These are phyloP conservation scores for Boechera retrofracta DNA, from an alignment of 345 rosid genomes.

Conservation along the genomic window DNA sequence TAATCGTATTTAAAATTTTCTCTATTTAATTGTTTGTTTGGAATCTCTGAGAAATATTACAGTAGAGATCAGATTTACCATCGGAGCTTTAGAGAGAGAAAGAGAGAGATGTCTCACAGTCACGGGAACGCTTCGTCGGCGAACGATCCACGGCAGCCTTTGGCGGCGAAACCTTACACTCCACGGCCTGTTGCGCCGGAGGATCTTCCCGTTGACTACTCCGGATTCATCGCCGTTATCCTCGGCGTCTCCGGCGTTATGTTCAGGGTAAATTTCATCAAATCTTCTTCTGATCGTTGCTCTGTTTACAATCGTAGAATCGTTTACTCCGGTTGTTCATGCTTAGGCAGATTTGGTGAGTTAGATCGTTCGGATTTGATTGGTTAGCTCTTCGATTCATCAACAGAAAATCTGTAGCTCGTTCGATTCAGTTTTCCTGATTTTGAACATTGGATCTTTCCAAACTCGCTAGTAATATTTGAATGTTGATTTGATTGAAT, in stretches of 20 bases:
- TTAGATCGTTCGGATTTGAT: slow-evolving; percentile 20
- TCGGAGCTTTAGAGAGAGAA: slow-evolving; percentile 1
- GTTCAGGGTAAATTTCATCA: slow-evolving; percentile 67
- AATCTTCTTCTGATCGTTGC: slow-evolving; percentile 5
- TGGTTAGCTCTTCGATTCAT: neutral
- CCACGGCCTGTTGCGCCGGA: slow-evolving; percentile 59
- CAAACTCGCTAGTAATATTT: neutral
- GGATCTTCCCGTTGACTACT: slow-evolving; percentile 94
- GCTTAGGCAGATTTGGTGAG: neutral
- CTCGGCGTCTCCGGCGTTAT: slow-evolving; percentile 91
- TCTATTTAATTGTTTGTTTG: neutral
- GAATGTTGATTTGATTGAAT: slow-evolving; percentile 18
- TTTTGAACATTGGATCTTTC: slow-evolving; percentile 10
- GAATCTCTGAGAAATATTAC: neutral
- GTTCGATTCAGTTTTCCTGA: neutral
- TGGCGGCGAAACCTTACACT: slow-evolving; percentile 72
- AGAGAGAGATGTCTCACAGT: slow-evolving; percentile 57
- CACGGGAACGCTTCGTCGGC: slow-evolving; percentile 54
- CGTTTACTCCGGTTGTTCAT: slow-evolving; percentile 17
- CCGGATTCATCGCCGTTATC: slow-evolving; percentile 91
- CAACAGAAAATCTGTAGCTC: slow-evolving; percentile 13
- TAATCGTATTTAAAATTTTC: neutral
- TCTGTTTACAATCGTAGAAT: neutral
- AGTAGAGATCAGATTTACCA: slow-evolving; percentile 19
- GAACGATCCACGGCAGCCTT: slow-evolving; percentile 91